Evolutionary conservation across 1,139 yeast species (phyloP).

Genomic region (Candida sanyaensis): DNA sequence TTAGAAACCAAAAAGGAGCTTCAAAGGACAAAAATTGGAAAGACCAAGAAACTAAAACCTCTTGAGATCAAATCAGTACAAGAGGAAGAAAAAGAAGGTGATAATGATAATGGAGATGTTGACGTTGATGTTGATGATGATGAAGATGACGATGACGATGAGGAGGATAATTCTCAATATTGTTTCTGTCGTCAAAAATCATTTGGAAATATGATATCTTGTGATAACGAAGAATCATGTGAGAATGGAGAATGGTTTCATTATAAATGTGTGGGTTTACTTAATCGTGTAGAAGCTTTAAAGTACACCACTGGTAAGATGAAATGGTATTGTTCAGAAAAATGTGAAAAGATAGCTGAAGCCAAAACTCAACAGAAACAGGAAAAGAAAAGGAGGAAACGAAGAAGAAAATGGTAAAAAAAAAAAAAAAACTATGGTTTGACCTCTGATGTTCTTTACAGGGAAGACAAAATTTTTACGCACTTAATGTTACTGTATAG

Average conservation of each 20-base stretch:
- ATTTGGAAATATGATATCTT: constrained; percentile 50
- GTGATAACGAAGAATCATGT: constrained; percentile 43
- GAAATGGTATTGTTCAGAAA: constrained; percentile 45
- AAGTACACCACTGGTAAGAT: constrained; percentile 37
- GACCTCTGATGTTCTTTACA: too few species aligned
- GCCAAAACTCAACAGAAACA: constrained; percentile 8
- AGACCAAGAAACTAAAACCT: neutral
- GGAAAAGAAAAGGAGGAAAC: constrained; percentile 20
- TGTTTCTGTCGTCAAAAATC: constrained; percentile 50
- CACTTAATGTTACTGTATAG: too few species aligned
- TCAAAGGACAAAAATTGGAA: constrained; percentile 4
- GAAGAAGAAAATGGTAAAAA: constrained; percentile 17
- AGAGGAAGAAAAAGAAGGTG: constrained; percentile 12
- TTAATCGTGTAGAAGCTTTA: constrained; percentile 41
- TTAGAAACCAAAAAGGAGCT: constrained; percentile 2
- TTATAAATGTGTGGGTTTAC: constrained; percentile 48
- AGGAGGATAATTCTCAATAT: constrained; percentile 29
- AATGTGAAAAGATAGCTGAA: constrained; percentile 27
- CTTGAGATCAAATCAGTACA: neutral
- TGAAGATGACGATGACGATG: neutral
- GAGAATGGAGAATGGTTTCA: constrained; percentile 55
- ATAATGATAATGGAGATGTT: too few species aligned
- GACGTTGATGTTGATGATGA: too few species aligned
- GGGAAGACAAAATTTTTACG: too few species aligned
- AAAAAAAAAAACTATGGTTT: too few species aligned